Evolutionary conservation across 805 yeast species (phyloP), one percentile per base, ranked within the genome.

Genomic region (Candida adriatica): DNA sequence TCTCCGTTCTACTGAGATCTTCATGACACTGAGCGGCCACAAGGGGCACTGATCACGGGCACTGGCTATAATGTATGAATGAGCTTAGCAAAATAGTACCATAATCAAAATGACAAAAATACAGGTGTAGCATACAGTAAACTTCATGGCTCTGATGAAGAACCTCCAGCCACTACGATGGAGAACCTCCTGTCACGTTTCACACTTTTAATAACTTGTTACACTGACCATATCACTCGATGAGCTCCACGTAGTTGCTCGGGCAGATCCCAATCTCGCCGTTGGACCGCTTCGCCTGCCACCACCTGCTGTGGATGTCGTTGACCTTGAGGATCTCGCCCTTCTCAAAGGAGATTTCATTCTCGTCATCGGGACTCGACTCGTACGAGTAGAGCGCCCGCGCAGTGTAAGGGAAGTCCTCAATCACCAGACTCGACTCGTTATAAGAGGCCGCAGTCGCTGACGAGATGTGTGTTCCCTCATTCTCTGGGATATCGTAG

Each of bases 251-350:
- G 53, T 90, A 90, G 58, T 90, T 92, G 48, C 94, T 80, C 30
- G 98, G 97, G 58, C 95, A 87, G 49, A 90, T 90, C 45, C 97
- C 98, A 26, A 86, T 82, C 55, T 87, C 92, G 20, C 98, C 98
- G 45, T 75, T 81, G 7, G 80, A 68, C 51, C 88, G 74, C 56
- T 82, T 75, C 24, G 95, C 96, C 61, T 87, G 95, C 97, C 97
- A 90, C 98, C 98, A 90, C 61, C 94, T 79, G 27, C 96, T 96
- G 43, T 83, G 83, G 35, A 86, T 85, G 51, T 90, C 96, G 45
- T 85, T 85, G 20, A 90, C 94, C 49, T 79, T 86, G 56, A 90
- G 69, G n/a, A 86, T 63, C 57, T 90, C 97, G 34, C 92, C 96
- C 56, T 88, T 86, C 42, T 70, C 76, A 51, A 90, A 92, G 5